Percentiles rank a stretch among this genome's conserved stretches.
Conservation (phyloP, 495 filamentous ascomycete genomes). For the Aspergillus panamensis region DNA sequence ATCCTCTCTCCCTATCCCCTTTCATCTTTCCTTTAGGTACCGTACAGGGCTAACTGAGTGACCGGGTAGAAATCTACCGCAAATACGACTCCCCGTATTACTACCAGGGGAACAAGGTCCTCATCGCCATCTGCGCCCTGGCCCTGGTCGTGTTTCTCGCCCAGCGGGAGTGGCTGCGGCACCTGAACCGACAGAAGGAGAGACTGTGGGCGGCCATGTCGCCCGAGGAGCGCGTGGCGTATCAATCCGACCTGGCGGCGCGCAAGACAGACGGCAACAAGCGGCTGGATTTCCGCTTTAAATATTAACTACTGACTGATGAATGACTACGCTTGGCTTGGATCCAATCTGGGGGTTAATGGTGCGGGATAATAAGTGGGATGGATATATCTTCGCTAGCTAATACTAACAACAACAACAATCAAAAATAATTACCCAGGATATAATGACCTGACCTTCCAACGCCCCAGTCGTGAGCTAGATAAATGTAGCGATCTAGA, state of each 20-base stretch:
- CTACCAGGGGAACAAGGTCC: conserved; percentile 36
- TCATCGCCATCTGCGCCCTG: conserved; percentile 33
- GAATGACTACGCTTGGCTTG: too few species aligned
- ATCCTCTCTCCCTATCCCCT: not conserved
- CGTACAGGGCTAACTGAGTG: conserved; percentile 1
- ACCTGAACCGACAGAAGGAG: conserved; percentile 37
- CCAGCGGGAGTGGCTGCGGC: conserved; percentile 28
- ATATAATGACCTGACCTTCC: too few species aligned
- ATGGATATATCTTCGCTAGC: too few species aligned
- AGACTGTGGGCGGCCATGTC: conserved; percentile 35
- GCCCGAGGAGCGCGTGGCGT: conserved; percentile 28
- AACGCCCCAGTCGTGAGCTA: too few species aligned
- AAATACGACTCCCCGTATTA: conserved; percentile 35
- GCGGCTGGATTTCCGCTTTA: conserved; percentile 41
- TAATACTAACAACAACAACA: too few species aligned
- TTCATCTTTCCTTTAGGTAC: not conserved
- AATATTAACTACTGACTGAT: conserved; percentile 16
- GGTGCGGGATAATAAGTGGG: too few species aligned
- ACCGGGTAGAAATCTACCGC: conserved; percentile 34
- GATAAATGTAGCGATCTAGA: not conserved
- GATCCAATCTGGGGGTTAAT: too few species aligned
- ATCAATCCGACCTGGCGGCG: conserved; percentile 30
- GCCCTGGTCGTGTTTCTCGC: conserved; percentile 30
- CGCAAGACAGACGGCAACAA: conserved; percentile 37
- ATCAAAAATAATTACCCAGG: too few species aligned